Percentiles rank a stretch among this genome's conserved stretches.
These are phyloP conservation scores for Pyronema domesticum DNA, from an alignment of 495 filamentous ascomycete genomes.

Conservation along the genomic window DNA sequence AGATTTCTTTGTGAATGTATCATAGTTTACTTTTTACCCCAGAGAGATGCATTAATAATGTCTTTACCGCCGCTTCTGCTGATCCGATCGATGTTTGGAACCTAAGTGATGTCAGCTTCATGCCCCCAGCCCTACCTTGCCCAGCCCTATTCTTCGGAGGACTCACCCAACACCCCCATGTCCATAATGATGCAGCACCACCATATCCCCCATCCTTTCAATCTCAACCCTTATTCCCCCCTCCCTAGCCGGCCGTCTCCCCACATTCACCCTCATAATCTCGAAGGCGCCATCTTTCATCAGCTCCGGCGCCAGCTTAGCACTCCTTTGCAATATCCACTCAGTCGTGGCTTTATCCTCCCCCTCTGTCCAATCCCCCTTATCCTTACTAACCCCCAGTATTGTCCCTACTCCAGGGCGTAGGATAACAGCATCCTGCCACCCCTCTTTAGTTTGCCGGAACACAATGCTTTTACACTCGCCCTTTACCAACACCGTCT, in stretches of 20 bases:
- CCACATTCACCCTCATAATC: conserved; percentile 15
- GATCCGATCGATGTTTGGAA: conserved; percentile 22
- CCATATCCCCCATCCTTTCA: conserved; percentile 9
- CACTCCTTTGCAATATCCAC: conserved; percentile 14
- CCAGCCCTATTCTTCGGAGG: background rate
- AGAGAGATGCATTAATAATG: background rate
- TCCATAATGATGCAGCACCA: conserved; percentile 24
- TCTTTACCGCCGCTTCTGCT: conserved; percentile 10
- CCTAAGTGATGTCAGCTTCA: conserved; percentile 3
- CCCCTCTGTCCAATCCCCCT: conserved; percentile 14
- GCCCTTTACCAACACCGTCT: conserved; percentile 20
- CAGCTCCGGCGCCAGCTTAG: conserved; percentile 20
- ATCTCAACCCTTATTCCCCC: conserved; percentile 18
- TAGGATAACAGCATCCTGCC: conserved; percentile 16
- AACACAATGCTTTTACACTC: conserved; percentile 9
- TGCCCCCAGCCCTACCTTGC: background rate
- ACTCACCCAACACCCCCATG: conserved; percentile 19
- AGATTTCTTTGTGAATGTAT: background rate
- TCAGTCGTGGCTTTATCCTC: conserved; percentile 9
- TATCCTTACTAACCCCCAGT: conserved; percentile 19
- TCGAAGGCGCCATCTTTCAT: conserved; percentile 21
- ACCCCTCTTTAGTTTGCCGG: conserved; percentile 11
- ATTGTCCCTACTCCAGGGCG: conserved; percentile 19
- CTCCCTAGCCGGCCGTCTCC: conserved; percentile 14
- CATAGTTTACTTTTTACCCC: background rate